Evolutionary conservation across 1,284 basidiomycete genomes (phyloP).

Genomic region (Trichosporon inkin): DNA sequence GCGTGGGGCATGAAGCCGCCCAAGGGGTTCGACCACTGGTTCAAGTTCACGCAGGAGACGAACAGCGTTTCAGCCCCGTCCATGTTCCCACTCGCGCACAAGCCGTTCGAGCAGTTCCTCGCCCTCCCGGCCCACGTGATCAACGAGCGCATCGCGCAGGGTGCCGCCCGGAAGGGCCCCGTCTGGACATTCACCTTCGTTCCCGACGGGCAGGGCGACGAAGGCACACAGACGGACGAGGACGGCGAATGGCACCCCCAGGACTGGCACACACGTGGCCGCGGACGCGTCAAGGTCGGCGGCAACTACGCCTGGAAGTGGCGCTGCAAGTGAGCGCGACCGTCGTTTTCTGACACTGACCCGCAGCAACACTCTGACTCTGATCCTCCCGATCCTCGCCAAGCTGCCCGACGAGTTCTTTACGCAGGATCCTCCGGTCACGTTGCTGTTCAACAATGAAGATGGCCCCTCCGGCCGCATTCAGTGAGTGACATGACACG

Average conservation of each 20-base stretch:
- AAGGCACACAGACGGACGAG: conserved; percentile 30
- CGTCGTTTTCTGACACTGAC: not conserved
- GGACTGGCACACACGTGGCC: conserved; percentile 27
- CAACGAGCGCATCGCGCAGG: conserved; percentile 26
- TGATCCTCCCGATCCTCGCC: conserved; percentile 37
- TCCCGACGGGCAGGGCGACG: conserved; percentile 38
- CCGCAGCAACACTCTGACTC: conserved; percentile 35
- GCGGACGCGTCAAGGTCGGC: conserved; percentile 31
- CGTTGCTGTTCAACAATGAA: conserved; percentile 33
- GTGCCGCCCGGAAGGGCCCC: conserved; percentile 10
- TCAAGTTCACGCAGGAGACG: conserved; percentile 30
- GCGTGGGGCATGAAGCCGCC: conserved; percentile 40
- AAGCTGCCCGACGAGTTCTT: conserved; percentile 35
- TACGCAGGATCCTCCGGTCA: conserved; percentile 30
- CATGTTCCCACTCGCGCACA: conserved; percentile 35
- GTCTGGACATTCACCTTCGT: conserved; percentile 38
- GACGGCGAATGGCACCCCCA: conserved; percentile 25
- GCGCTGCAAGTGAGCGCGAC: conserved; percentile 37
- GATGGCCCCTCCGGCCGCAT: conserved; percentile 37
- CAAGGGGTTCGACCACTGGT: conserved; percentile 42
- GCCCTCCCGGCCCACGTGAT: conserved; percentile 30
- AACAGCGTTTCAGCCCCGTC: conserved; percentile 27
- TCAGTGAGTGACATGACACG: conserved; percentile 24
- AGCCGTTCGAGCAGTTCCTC: conserved; percentile 38
- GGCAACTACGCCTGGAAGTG: conserved; percentile 32